Evolutionary conservation across 2,329 filamentous ascomycete species (phyloP).

Genomic region (Plectosphaerella plurivora): DNA sequence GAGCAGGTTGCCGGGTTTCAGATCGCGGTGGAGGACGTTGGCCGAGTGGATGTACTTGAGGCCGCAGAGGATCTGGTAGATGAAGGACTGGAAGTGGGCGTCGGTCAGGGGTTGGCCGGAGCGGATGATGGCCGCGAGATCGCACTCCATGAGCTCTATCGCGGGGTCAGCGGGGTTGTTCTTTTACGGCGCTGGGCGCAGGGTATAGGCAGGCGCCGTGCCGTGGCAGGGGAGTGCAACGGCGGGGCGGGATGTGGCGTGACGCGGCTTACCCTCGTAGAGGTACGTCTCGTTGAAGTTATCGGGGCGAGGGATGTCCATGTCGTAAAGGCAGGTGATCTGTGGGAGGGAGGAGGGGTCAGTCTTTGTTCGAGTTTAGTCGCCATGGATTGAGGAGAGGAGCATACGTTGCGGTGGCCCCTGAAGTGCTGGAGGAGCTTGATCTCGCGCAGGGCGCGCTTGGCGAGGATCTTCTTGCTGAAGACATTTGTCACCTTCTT

Average conservation of each 20-base stretch:
- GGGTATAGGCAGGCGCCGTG: neutral
- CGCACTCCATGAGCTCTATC: constrained; percentile 97
- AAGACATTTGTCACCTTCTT: constrained; percentile 99
- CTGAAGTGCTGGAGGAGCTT: constrained; percentile 98
- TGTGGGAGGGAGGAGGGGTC: constrained; percentile 60
- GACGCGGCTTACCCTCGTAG: constrained; percentile 74
- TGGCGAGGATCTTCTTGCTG: constrained; percentile 99
- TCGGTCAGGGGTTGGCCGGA: constrained; percentile 96
- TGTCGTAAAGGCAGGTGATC: constrained; percentile 99
- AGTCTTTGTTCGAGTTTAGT: constrained; percentile 99
- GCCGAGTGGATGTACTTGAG: constrained; percentile 99
- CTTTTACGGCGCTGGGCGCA: neutral
- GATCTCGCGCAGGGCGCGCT: constrained; percentile 95
- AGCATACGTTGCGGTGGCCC: constrained; percentile 75
- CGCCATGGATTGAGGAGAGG: constrained; percentile 54
- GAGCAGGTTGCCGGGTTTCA: constrained; percentile 94
- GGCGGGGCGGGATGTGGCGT: neutral
- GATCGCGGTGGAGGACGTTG: constrained; percentile 92
- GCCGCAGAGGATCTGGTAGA: constrained; percentile 98
- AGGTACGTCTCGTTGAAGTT: constrained; percentile 99
- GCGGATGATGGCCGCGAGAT: constrained; percentile 94
- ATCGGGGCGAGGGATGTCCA: constrained; percentile 96
- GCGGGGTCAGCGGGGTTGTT: constrained; percentile 10
- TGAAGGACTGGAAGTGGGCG: constrained; percentile 99
- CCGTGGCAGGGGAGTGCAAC: too few relatives aligned